Evolutionary conservation across 1,284 basidiomycete genomes (phyloP).

Genomic region (Tremellales sp.): DNA sequence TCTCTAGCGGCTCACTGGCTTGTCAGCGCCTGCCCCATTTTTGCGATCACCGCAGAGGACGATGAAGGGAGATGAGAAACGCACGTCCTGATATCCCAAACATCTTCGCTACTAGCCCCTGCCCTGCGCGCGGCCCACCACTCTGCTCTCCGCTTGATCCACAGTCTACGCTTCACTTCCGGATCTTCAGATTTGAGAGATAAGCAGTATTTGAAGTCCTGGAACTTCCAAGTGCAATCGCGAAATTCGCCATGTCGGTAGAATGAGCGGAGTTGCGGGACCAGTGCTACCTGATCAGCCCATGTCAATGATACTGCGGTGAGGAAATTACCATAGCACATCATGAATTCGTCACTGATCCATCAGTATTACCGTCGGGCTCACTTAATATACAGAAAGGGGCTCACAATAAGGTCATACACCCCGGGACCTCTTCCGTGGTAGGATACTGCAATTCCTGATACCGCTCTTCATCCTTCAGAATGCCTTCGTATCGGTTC

Average conservation of each 20-base stretch:
- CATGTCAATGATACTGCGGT: background rate
- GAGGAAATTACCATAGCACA: conserved; percentile 60
- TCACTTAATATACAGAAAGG: background rate
- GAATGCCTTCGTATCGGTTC: conserved; percentile 29
- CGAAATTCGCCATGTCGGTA: conserved; percentile 80
- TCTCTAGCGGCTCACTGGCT: conserved; percentile 24
- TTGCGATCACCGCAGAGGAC: background rate
- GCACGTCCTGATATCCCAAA: conserved; percentile 83
- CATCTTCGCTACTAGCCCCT: conserved; percentile 78
- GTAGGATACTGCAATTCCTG: conserved; percentile 57
- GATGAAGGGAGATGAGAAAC: conserved; percentile 24
- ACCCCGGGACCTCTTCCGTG: conserved; percentile 72
- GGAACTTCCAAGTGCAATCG: conserved; percentile 72
- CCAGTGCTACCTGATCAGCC: conserved; percentile 57
- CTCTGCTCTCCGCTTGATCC: conserved; percentile 81
- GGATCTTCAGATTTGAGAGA: conserved; percentile 71
- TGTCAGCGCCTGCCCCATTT: conserved; percentile 3
- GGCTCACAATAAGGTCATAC: conserved; percentile 62
- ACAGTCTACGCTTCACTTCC: conserved; percentile 71
- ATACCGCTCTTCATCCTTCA: conserved; percentile 43
- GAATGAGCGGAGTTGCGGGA: conserved; percentile 74
- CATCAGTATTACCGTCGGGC: conserved; percentile 2
- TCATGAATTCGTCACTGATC: conserved; percentile 63
- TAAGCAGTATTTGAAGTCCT: conserved; percentile 96
- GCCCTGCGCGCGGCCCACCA: conserved; percentile 80